Conservation (phyloP, 352 stramenopile genomes). For the Pythium sp. region DNA sequence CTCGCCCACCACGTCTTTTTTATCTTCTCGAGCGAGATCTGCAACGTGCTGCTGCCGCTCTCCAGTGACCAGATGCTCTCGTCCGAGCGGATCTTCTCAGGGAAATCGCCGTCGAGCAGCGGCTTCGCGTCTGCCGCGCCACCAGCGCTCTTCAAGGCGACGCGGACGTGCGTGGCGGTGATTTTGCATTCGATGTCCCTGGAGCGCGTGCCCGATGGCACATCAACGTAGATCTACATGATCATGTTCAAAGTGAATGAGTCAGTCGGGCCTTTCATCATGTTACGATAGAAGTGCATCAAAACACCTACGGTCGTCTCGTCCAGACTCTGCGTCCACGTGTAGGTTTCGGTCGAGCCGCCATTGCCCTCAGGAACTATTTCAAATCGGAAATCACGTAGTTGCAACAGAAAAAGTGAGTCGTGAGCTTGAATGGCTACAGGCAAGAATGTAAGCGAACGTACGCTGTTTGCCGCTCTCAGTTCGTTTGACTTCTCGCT, state of each 20-base stretch:
- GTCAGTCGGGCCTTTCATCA: not conserved
- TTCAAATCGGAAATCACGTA: not conserved
- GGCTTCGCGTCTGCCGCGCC: slow-evolving; percentile 1
- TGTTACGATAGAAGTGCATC: too few species aligned
- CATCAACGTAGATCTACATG: slow-evolving; percentile 72
- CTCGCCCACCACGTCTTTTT: slow-evolving; percentile 98
- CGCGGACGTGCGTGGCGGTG: slow-evolving; percentile 77
- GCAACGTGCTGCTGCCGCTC: slow-evolving; percentile 41
- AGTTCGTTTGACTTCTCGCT: slow-evolving; percentile 32
- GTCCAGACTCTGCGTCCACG: slow-evolving; percentile 97
- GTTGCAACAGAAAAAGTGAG: not conserved
- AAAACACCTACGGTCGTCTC: slow-evolving; percentile 86
- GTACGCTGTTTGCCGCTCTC: slow-evolving; percentile 70
- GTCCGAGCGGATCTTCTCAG: slow-evolving; percentile 93
- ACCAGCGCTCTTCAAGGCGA: slow-evolving; percentile 56
- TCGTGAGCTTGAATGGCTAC: not conserved
- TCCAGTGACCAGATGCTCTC: slow-evolving; percentile 98
- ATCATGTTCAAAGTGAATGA: too few species aligned
- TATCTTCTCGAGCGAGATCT: slow-evolving; percentile 95
- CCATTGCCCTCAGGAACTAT: slow-evolving; percentile 90
- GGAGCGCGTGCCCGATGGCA: slow-evolving; percentile 88
- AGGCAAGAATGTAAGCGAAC: not conserved
- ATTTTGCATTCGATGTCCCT: slow-evolving; percentile 92
- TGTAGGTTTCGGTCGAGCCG: slow-evolving; percentile 86
- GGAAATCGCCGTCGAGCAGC: slow-evolving; percentile 84